Evolutionary conservation across 345 rosid genomes (phyloP).

Genomic region (Kernera saxatilis): DNA sequence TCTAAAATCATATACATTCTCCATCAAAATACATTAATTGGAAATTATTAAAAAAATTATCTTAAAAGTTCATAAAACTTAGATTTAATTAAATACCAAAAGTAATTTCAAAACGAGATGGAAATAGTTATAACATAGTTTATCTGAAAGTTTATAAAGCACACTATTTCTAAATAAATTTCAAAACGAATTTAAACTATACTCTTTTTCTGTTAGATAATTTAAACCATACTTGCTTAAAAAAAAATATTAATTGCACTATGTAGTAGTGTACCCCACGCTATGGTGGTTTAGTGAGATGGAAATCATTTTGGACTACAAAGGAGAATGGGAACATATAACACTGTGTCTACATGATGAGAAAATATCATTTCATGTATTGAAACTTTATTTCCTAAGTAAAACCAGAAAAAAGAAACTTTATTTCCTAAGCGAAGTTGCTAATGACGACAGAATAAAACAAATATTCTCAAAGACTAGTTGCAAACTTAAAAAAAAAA

Average conservation of each 20-base stretch:
- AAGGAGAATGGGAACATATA: neutral
- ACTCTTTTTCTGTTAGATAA: neutral
- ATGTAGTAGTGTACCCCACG: constrained; percentile 7
- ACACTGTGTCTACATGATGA: neutral
- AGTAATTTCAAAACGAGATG: too few relatives aligned
- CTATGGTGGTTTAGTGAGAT: constrained; percentile 29
- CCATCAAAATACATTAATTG: too few relatives aligned
- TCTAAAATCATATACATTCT: too few relatives aligned
- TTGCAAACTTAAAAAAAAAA: neutral
- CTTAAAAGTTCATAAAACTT: too few relatives aligned
- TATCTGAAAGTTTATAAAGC: neutral
- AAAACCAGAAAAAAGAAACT: too few relatives aligned
- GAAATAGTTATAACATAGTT: neutral
- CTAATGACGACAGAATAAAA: neutral
- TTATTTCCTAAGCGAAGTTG: neutral
- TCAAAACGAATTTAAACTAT: neutral
- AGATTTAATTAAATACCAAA: too few relatives aligned
- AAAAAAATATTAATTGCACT: neutral
- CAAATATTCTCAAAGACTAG: neutral
- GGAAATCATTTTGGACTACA: constrained; percentile 16
- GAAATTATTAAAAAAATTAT: too few relatives aligned
- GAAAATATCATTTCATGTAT: neutral
- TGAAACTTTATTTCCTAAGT: neutral
- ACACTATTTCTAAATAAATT: neutral
- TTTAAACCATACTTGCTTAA: neutral